Base-by-base conservation (phyloP, 2,329 filamentous ascomycete species). In the Thelonectria rubi region DNA sequence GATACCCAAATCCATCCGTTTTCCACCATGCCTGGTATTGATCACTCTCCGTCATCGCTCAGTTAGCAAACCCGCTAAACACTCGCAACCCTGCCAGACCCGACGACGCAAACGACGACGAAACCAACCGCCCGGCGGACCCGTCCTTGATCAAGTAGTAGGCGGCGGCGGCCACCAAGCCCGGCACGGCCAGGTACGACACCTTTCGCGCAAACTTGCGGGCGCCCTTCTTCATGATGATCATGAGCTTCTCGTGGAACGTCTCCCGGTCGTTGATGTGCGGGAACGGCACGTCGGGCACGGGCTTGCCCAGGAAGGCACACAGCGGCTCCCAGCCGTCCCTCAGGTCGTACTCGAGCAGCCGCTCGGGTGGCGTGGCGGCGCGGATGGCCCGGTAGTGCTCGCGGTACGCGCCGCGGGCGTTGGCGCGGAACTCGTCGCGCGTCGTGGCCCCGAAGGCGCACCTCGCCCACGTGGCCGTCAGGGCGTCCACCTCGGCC, bases 251-350 rank as follows among this genome's bases (percentile, higher is more conserved):
- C 17, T 63, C 60, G 10, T 55, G 60, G 3, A 60, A 63, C 34
- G 56, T 46, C 32, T 60, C 56, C n/a, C 48, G 40, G 21, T 48
- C 53, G 20, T 65, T 50, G 56, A 21, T 39, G 12, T 32, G 40
- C 18, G 40, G 52, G n/a, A 60, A 60, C 20, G 52, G 51, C 39
- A 47, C 39, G 12, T 60, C 40, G 4, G 63, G 58, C 17, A 68
- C 39, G 0, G 42, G 24, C 24, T 65, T 61, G 1, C 40, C 55
- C 5, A 65, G 4, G n/a, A 68, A 68, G 47, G 49, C 17, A 46
- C 66, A 68, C 3, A 66, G 6, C 1, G 61, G 50, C 18, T 58
- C 55, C 63, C 60, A 68, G 2, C 55, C 58, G 1, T 66, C 61
- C 9, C 55, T 50, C 7, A 65, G 53, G 5, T 21, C 46, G 43